phyloP scores from a whole-genome alignment of 1,284 basidiomycete genomes.

The Coniferiporia weirii region DNA sequence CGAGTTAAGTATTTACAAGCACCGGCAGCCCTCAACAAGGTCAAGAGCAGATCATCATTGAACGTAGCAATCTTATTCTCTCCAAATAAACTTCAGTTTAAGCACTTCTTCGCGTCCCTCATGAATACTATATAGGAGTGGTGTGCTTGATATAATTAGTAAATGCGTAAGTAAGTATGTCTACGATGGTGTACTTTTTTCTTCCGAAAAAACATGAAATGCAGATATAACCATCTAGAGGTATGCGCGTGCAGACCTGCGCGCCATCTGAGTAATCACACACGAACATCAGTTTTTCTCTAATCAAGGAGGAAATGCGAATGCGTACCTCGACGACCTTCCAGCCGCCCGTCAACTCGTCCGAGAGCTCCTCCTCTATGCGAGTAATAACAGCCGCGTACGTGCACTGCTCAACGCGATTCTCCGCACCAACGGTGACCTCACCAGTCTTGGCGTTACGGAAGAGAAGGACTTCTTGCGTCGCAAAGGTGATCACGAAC shows the following conservation, averaged over 20 bases:
- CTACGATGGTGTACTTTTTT: conserved; percentile 1
- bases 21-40: no score
- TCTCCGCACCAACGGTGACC: conserved; percentile 80
- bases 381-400: conserved; percentile 93
- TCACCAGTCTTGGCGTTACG: conserved; percentile 85
- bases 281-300: not conserved
- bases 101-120: not conserved
- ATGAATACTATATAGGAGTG: not conserved
- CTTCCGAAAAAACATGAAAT: not conserved
- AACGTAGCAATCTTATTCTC: not conserved
- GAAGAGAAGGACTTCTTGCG: conserved; percentile 93
- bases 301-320: not conserved
- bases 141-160: conserved; percentile 5
- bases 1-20: no score
- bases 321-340: conserved; percentile 87
- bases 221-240: conserved; percentile 22
- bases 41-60: no score
- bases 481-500: conserved; percentile 90
- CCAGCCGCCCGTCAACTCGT: conserved; percentile 97
- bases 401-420: conserved; percentile 87
- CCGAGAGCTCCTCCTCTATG: conserved; percentile 78
- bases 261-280: conserved; percentile 30
- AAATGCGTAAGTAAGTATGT: not conserved
- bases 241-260: conserved; percentile 35
- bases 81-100: not conserved